These are phyloP conservation scores for Lecanosticta acicola DNA, from an alignment of 2,329 filamentous ascomycete genomes.

Conservation along the genomic window DNA sequence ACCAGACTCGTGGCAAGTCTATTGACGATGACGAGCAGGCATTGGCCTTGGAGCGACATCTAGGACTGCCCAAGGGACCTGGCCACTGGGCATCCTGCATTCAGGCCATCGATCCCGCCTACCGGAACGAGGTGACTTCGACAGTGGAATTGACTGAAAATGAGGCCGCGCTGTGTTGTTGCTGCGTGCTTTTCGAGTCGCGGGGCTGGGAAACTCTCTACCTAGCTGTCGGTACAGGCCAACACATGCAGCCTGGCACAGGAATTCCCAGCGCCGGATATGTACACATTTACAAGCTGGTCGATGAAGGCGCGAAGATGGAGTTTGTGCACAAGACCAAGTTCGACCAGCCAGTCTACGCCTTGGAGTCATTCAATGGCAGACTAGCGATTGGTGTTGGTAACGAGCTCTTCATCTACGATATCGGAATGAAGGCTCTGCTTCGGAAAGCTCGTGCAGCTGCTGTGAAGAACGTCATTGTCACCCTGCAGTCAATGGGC, in stretches of 20 bases:
- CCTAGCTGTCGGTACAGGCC: slow-evolving; percentile 88
- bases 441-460: slow-evolving; percentile 66
- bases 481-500: slow-evolving; percentile 82
- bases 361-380: slow-evolving; percentile 90
- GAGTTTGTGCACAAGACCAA: slow-evolving; percentile 97
- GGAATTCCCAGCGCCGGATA: slow-evolving; percentile 51
- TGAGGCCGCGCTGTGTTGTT: slow-evolving; percentile 82
- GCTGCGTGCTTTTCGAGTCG: slow-evolving; percentile 77
- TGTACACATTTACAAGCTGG: slow-evolving; percentile 87
- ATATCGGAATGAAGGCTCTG: slow-evolving; percentile 86
- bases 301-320: slow-evolving; percentile 77
- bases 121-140: slow-evolving; percentile 51
- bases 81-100: slow-evolving; percentile 96
- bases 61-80: slow-evolving; percentile 77
- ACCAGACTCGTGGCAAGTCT: slow-evolving; percentile 37
- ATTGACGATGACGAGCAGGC: slow-evolving; percentile 18
- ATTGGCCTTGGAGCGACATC: slow-evolving; percentile 54
- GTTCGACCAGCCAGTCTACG: slow-evolving; percentile 79
- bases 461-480: slow-evolving; percentile 58
- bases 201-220: slow-evolving; percentile 78
- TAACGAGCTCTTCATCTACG: slow-evolving; percentile 76
- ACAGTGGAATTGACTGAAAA: slow-evolving; percentile 82
- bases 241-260: slow-evolving; percentile 58
- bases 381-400: slow-evolving; percentile 81
- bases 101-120: slow-evolving; percentile 76